phyloP scores from a whole-genome alignment of 768 basidiomycete species.

The Mrakia hoshinonis region DNA sequence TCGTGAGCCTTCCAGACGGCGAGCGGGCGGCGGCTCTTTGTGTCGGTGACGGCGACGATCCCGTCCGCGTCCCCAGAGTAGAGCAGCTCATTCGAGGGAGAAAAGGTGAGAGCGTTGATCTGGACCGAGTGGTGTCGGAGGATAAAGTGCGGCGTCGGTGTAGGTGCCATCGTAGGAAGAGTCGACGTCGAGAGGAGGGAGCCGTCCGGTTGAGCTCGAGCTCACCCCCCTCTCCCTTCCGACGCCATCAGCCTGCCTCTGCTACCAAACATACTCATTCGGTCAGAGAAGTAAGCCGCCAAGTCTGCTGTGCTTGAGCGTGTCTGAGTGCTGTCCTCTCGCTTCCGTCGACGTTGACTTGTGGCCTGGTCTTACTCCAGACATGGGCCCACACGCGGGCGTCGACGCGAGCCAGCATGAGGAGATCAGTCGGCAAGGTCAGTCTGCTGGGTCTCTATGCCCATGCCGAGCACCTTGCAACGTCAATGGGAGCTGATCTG shows the following conservation, averaged over 20 bases:
- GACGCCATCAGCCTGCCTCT: background rate
- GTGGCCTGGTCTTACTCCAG: too few relatives aligned
- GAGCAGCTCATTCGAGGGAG: constrained; percentile 54
- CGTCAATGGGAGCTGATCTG: background rate
- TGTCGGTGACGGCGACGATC: constrained; percentile 64
- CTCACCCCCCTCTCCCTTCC: background rate
- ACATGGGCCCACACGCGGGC: too few relatives aligned
- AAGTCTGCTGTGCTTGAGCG: background rate
- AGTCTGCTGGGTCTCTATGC: too few relatives aligned
- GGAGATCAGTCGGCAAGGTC: too few relatives aligned
- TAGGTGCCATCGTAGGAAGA: constrained; percentile 21
- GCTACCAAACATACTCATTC: background rate
- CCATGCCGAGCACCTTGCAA: too few relatives aligned
- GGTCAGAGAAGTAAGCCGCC: background rate
- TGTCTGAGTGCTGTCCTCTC: background rate
- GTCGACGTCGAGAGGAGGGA: background rate
- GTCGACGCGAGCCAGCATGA: too few relatives aligned
- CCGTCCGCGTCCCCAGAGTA: constrained; percentile 82
- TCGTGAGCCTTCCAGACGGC: constrained; percentile 70
- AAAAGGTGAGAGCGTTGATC: constrained; percentile 52
- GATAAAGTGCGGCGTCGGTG: constrained; percentile 54
- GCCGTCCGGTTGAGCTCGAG: background rate
- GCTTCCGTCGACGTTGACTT: too few relatives aligned
- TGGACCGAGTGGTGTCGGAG: constrained; percentile 64
- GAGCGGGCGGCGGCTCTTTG: constrained; percentile 63